These are phyloP conservation scores for Lichtheimia corymbifera DNA, from an alignment of 371 early-diverging fungal genomes.

Conservation along the genomic window DNA sequence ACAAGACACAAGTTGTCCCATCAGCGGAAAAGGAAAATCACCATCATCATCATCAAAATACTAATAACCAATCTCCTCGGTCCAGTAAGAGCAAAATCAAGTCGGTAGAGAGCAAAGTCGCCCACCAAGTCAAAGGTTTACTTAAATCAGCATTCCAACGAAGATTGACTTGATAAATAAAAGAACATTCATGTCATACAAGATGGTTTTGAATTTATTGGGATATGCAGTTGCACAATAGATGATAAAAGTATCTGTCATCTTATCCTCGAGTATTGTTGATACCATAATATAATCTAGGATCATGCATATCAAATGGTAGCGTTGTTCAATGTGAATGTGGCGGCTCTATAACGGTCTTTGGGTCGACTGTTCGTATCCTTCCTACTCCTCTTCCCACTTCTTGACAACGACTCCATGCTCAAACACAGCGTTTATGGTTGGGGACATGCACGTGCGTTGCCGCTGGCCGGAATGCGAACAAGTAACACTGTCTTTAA, in stretches of 20 bases:
- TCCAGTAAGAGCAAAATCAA: constrained; percentile 7
- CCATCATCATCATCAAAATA: constrained; percentile 1
- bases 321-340: no score
- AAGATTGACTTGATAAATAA: neutral
- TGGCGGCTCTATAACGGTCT: no score
- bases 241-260: no score
- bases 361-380: no score
- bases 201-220: no score
- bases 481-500: constrained; percentile 18
- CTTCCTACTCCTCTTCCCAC: no score
- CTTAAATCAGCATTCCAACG: constrained; percentile 23
- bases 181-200: no score
- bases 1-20: constrained; percentile 17
- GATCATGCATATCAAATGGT: no score
- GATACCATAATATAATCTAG: no score
- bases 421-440: constrained; percentile 26
- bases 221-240: no score
- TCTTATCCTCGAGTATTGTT: no score
- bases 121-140: constrained; percentile 17
- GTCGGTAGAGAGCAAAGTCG: constrained; percentile 15
- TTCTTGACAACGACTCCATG: no score
- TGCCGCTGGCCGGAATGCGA: constrained; percentile 26
- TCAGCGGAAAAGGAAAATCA: neutral
- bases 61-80: neutral
- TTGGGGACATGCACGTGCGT: constrained; percentile 42